A percentile compares a stretch with the other conserved stretches of the same genome.
Conservation (phyloP, 768 basidiomycete species). For the Lactarius sp. region DNA sequence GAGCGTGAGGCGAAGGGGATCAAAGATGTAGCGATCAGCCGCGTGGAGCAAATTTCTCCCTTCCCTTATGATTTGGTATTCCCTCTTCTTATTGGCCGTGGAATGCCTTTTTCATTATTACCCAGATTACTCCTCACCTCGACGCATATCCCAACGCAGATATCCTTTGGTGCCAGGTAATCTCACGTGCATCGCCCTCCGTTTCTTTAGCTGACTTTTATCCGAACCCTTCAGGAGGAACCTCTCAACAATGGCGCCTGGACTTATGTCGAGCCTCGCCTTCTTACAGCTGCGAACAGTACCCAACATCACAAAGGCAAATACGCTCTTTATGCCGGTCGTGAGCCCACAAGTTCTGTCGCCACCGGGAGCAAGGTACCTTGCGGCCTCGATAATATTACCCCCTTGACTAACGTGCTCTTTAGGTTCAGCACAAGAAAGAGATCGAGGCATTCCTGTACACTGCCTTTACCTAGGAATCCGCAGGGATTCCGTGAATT, state of each 20-base stretch:
- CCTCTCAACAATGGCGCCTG: slow-evolving; percentile 97
- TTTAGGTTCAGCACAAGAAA: slow-evolving; percentile 78
- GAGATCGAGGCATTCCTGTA: slow-evolving; percentile 76
- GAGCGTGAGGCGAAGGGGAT: slow-evolving; percentile 90
- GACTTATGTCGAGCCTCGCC: slow-evolving; percentile 91
- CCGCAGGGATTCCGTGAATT: neutral
- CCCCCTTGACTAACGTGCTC: neutral
- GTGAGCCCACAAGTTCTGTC: slow-evolving; percentile 87
- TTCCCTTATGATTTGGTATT: slow-evolving; percentile 93
- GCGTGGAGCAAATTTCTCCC: slow-evolving; percentile 92
- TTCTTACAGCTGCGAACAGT: slow-evolving; percentile 88
- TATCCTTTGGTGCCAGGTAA: slow-evolving; percentile 85
- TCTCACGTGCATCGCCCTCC: slow-evolving; percentile 14
- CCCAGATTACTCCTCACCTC: slow-evolving; percentile 82
- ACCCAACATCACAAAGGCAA: slow-evolving; percentile 89
- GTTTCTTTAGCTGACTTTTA: neutral
- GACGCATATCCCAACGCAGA: slow-evolving; percentile 97
- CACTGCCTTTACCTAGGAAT: slow-evolving; percentile 45
- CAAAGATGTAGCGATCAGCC: slow-evolving; percentile 90
- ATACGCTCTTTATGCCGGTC: slow-evolving; percentile 87
- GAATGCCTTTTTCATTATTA: slow-evolving; percentile 12
- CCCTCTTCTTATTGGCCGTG: slow-evolving; percentile 15
- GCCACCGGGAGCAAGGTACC: slow-evolving; percentile 87
- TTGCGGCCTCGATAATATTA: slow-evolving; percentile 5
- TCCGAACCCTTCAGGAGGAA: slow-evolving; percentile 56